Evolutionary conservation across 2,329 filamentous ascomycete species (phyloP).

Genomic region (Microcyclospora tardicrescens): DNA sequence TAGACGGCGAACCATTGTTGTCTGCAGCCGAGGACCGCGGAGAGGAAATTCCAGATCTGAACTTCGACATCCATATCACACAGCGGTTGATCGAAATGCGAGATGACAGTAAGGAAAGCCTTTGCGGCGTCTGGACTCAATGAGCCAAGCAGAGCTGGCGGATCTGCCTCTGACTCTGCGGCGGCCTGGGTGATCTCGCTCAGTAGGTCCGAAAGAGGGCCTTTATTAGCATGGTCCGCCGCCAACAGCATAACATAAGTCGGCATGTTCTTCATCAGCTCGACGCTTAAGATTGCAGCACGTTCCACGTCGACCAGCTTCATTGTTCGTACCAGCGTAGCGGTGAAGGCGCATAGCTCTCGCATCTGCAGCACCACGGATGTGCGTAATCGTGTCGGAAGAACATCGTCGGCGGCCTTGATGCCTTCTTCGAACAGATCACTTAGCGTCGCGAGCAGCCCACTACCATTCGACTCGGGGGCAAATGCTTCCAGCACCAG

Average conservation of each 20-base stretch:
- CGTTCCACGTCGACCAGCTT: conserved; percentile 4
- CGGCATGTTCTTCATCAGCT: conserved; percentile 12
- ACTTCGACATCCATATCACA: conserved; percentile 51
- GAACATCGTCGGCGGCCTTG: conserved; percentile 8
- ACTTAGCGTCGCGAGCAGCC: conserved; percentile 8
- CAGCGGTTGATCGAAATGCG: conserved; percentile 64
- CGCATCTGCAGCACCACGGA: conserved; percentile 11
- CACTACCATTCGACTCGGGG: conserved; percentile 7
- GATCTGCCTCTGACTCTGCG: conserved; percentile 44
- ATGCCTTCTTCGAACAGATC: conserved; percentile 9
- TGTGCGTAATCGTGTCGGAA: conserved; percentile 9
- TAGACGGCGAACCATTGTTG: conserved; percentile 96
- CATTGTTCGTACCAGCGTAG: conserved; percentile 10
- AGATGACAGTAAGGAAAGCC: conserved; percentile 67
- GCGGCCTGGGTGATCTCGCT: conserved; percentile 11
- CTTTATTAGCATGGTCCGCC: conserved; percentile 12
- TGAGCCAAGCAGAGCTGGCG: conserved; percentile 86
- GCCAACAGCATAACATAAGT: conserved; percentile 13
- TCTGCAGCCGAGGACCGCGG: conserved; percentile 71
- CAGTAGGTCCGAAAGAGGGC: conserved; percentile 10
- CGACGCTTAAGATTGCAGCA: conserved; percentile 5
- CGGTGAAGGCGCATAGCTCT: conserved; percentile 7
- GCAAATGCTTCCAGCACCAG: conserved; percentile 63
- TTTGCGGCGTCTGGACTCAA: conserved; percentile 71
- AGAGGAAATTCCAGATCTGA: conserved; percentile 72